A percentile compares a stretch with the other conserved stretches of the same genome.
These are phyloP conservation scores for Isoetes taiwanensis DNA, from an alignment of 75 land plant genomes.

Conservation along the genomic window DNA sequence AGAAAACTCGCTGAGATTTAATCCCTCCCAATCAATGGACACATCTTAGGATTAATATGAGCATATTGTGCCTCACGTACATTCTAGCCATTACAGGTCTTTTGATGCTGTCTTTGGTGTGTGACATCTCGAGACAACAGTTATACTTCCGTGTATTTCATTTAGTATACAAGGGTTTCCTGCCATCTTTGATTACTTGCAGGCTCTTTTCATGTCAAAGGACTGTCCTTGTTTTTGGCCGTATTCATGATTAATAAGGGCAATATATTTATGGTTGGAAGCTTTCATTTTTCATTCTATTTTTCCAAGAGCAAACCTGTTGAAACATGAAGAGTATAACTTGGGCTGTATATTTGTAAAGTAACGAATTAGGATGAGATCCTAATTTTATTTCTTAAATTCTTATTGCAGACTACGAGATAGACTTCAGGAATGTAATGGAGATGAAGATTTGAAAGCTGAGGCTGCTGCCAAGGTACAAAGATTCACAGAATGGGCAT, in stretches of 20 bases:
- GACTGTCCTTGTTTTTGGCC: neutral
- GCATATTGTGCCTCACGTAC: neutral
- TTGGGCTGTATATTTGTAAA: neutral
- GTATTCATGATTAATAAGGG: neutral
- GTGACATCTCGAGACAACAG: neutral
- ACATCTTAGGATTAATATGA: neutral
- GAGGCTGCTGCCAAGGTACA: constrained; percentile 94
- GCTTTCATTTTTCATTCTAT: neutral
- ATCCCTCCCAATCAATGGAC: neutral
- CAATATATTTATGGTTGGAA: neutral
- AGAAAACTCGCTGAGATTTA: neutral
- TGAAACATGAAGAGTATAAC: neutral
- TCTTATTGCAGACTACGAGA: constrained; percentile 52
- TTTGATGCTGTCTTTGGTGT: neutral
- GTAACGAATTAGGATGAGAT: neutral
- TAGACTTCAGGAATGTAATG: constrained; percentile 83
- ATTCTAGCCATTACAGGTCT: neutral
- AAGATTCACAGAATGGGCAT: constrained; percentile 94
- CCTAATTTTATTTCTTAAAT: neutral
- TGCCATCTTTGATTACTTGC: too few species aligned
- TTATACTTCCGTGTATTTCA: neutral
- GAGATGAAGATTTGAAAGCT: constrained; percentile 84
- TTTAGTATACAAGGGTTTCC: neutral
- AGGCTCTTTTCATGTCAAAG: too few species aligned
- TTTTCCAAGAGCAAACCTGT: neutral